These are phyloP conservation scores for Verbena officinalis DNA, from an alignment of 257 asterid species.

Conservation along the genomic window DNA sequence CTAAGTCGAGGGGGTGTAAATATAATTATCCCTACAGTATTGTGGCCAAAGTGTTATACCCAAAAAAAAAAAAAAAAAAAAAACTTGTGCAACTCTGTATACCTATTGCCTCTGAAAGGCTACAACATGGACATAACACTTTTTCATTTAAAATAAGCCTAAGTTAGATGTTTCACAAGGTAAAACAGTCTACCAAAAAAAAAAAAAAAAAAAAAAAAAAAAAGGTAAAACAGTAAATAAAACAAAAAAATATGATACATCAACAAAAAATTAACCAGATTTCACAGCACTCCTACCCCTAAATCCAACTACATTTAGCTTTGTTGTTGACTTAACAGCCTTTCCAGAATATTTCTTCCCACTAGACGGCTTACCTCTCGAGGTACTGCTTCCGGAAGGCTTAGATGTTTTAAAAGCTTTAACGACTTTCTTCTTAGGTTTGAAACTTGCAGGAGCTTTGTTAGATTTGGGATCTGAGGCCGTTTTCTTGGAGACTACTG, in stretches of 20 bases:
- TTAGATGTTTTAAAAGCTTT: slow-evolving; percentile 45
- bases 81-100: slow-evolving; percentile 8
- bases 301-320: slow-evolving; percentile 89
- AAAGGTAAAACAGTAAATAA: neutral
- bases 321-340: slow-evolving; percentile 44
- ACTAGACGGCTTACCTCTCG: slow-evolving; percentile 35
- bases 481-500: slow-evolving; percentile 41
- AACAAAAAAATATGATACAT: slow-evolving; percentile 13
- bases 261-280: slow-evolving; percentile 37
- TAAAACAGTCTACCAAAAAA: slow-evolving; percentile 3
- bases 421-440: slow-evolving; percentile 39
- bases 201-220: no score
- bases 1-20: no score
- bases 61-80: neutral
- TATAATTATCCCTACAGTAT: no score
- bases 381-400: slow-evolving; percentile 39
- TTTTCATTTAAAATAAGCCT: slow-evolving; percentile 16
- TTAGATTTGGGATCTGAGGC: slow-evolving; percentile 41
- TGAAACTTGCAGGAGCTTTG: slow-evolving; percentile 40
- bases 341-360: slow-evolving; percentile 49
- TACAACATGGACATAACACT: neutral
- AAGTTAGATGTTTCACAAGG: slow-evolving; percentile 8
- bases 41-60: no score
- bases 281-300: slow-evolving; percentile 81
- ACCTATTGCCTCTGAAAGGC: slow-evolving; percentile 7